Percentiles rank a stretch among this genome's conserved stretches.
phyloP scores from a whole-genome alignment of 148 eudicot genomes.

The Fagopyrum homotropicum region DNA sequence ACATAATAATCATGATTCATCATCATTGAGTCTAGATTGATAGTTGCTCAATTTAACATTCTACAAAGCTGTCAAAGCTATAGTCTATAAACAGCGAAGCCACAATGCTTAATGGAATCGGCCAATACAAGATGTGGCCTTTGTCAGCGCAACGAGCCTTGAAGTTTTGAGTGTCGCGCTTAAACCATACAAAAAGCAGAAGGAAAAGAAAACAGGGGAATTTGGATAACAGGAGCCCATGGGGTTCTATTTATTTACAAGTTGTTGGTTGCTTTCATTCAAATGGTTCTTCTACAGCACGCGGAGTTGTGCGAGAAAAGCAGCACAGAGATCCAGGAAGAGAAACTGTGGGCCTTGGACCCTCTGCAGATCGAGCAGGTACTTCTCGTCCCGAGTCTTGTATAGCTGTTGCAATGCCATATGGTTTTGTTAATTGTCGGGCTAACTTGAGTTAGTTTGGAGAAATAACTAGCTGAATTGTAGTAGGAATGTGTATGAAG shows the following conservation, averaged over 20 bases:
- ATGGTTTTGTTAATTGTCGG: background rate
- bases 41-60: background rate
- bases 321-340: conserved; percentile 87
- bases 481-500: no score
- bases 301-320: conserved; percentile 91
- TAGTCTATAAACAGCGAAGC: background rate
- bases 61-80: background rate
- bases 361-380: conserved; percentile 89
- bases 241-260: background rate
- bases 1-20: background rate
- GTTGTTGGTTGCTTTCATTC: background rate
- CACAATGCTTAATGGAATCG: conserved; percentile 2
- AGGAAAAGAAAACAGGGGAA: background rate
- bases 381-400: conserved; percentile 81
- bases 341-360: conserved; percentile 83
- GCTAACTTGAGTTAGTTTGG: background rate
- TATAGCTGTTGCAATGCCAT: conserved; percentile 43
- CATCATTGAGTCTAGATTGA: conserved; percentile 8
- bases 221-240: conserved; percentile 5
- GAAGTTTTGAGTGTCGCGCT: background rate
- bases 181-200: conserved; percentile 5
- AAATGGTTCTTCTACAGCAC: conserved; percentile 41
- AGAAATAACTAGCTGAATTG: no score
- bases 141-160: conserved; percentile 3
- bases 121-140: background rate